Evolutionary conservation across 1,284 basidiomycete genomes (phyloP), one percentile per base, ranked within the genome.

Genomic region (Xerocomus amazonicus): DNA sequence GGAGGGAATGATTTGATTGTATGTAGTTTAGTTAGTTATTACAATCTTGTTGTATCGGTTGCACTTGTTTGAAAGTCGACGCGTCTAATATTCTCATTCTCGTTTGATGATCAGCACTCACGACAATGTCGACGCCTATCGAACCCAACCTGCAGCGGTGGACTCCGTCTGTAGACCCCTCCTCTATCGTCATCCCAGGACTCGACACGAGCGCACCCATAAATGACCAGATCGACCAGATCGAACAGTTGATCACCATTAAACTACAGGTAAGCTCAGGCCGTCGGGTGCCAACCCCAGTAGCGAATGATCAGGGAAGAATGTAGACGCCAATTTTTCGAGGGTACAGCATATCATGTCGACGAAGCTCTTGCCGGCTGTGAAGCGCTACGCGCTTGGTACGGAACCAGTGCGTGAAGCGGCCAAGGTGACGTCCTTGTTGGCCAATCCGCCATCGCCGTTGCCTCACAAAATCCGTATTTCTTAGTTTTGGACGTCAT

Each of bases 401-500:
- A 91, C 90, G 23, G 86, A 92, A 59, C 89, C 92, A 6, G 91
- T 93, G 16, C 77, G 91, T 59, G 90, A 95, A 57, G 88, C 90
- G 27, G 91, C 92, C 6, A 89, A 86, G 73, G 92, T 92, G 60
- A 12, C 14, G 50, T 74, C 68, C 33, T 59, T 35, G 3, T 26
- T 31, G 28, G 10, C n/a, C n/a, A n/a, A n/a, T n/a, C n/a, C n/a
- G n/a, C n/a, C n/a, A n/a, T n/a, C n/a, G n/a, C n/a, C n/a, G n/a
- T n/a, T n/a, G n/a, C n/a, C n/a, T n/a, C n/a, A n/a, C n/a, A n/a
- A n/a, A n/a, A n/a, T n/a, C n/a, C n/a, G n/a, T n/a, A n/a, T n/a
- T n/a, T n/a, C n/a, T 46, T 56, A 93, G 87, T 97, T 97, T 68
- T 97, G 94, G 94, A 85, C 87, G n/a, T 86, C 87, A 1, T 97